Evolutionary conservation across 345 rosid species (phyloP).

Genomic region (Salix arbutifolia): DNA sequence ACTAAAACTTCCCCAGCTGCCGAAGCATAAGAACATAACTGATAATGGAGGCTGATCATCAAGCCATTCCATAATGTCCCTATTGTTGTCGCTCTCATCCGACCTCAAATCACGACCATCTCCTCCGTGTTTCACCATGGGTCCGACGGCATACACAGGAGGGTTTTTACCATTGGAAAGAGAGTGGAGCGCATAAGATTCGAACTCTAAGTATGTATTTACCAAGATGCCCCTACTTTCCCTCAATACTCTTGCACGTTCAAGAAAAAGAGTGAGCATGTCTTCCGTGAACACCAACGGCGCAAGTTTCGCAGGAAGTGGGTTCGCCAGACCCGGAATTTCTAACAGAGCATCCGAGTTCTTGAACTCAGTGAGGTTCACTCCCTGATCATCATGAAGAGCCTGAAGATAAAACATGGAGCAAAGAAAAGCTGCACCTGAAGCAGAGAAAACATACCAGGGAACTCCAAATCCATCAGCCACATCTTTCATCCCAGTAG

Average conservation of each 20-base stretch:
- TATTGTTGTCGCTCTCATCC: not conserved
- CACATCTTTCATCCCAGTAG: not conserved
- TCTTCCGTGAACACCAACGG: not conserved
- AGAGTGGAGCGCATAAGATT: not conserved
- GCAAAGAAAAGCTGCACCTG: not conserved
- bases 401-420: not conserved
- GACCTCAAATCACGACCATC: not conserved
- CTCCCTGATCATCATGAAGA: not conserved
- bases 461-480: not conserved
- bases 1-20: slow-evolving; percentile 13
- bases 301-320: not conserved
- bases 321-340: not conserved
- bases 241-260: not conserved
- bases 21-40: slow-evolving; percentile 19
- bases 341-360: not conserved
- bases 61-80: slow-evolving; percentile 14
- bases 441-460: not conserved
- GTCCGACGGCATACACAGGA: slow-evolving; percentile 5
- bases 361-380: not conserved
- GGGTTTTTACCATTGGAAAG: not conserved
- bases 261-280: not conserved
- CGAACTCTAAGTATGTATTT: slow-evolving; percentile 11
- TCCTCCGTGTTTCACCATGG: not conserved
- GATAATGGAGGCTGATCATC: slow-evolving; percentile 15
- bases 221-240: slow-evolving; percentile 1